Conservation (phyloP, 495 filamentous ascomycete species). For the Peziza echinospora region DNA sequence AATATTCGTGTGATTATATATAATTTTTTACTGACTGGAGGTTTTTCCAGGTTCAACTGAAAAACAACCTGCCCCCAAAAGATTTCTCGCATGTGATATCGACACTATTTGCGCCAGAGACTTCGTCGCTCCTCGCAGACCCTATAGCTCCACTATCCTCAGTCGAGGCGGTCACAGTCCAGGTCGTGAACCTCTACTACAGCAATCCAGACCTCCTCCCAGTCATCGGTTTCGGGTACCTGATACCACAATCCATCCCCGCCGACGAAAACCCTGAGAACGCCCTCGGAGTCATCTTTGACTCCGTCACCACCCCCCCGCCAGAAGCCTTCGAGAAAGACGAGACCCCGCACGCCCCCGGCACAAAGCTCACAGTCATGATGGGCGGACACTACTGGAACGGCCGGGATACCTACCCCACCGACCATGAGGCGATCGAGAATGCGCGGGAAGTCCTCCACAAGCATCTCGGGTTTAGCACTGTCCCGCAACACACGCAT, state of each 20-base stretch:
- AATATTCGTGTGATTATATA: no score
- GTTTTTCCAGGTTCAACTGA: not conserved
- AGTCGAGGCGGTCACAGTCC: conserved; percentile 53
- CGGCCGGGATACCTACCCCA: conserved; percentile 25
- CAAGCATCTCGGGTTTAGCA: conserved; percentile 50
- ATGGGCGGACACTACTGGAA: conserved; percentile 89
- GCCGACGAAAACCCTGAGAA: conserved; percentile 56
- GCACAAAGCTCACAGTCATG: conserved; percentile 89
- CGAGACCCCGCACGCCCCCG: conserved; percentile 27
- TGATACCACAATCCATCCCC: conserved; percentile 53
- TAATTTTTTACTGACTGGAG: no score
- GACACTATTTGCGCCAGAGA: conserved; percentile 34
- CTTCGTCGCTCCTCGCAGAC: conserved; percentile 22
- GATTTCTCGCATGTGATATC: conserved; percentile 46
- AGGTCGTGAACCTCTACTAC: conserved; percentile 83
- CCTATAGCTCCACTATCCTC: conserved; percentile 24
- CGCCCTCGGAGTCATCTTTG: conserved; percentile 80
- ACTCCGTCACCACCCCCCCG: conserved; percentile 37
- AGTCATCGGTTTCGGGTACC: conserved; percentile 66
- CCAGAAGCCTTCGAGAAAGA: conserved; percentile 21
- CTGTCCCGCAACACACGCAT: conserved; percentile 31
- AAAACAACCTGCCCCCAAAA: not conserved
- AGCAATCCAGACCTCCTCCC: conserved; percentile 37
- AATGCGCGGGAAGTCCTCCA: conserved; percentile 47
- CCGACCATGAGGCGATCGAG: conserved; percentile 37